Conservation (phyloP, 305 asterid species). For the Andrographis paniculata region DNA sequence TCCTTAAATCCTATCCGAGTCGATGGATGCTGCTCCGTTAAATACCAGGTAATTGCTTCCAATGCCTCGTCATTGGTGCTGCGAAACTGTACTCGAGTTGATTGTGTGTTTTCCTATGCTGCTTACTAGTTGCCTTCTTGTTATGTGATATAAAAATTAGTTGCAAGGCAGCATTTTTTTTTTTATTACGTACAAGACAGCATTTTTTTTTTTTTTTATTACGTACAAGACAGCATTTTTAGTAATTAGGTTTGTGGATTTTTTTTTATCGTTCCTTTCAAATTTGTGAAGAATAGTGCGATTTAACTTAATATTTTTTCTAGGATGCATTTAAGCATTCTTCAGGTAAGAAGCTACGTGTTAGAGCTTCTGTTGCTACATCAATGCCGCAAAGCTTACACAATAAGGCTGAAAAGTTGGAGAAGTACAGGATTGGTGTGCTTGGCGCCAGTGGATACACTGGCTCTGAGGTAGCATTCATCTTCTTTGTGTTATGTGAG, state of each 20-base stretch:
- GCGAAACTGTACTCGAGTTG: not conserved
- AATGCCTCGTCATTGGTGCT: too few species aligned
- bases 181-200: too few species aligned
- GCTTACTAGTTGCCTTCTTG: not conserved
- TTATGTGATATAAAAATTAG: not conserved
- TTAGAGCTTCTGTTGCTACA: slow-evolving; percentile 48
- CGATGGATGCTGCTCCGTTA: not conserved
- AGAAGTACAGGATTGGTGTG: slow-evolving; percentile 58
- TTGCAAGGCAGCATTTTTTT: too few species aligned
- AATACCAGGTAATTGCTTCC: not conserved
- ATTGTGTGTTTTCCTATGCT: too few species aligned
- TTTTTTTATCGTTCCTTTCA: not conserved
- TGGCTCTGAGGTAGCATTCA: slow-evolving; percentile 59
- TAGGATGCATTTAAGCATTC: slow-evolving; percentile 33
- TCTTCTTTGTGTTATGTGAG: not conserved
- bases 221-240: too few species aligned
- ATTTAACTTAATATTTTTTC: slow-evolving; percentile 9
- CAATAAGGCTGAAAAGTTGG: slow-evolving; percentile 30
- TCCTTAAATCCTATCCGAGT: not conserved
- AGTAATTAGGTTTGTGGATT: not conserved
- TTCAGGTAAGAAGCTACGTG: slow-evolving; percentile 23
- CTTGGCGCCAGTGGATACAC: slow-evolving; percentile 94
- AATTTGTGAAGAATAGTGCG: not conserved
- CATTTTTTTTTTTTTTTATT: too few species aligned
- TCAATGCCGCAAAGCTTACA: slow-evolving; percentile 31